Evolutionary conservation across 225 moss, liverwort and hornwort genomes (phyloP).

Genomic region (Rhytidiadelphus loreus): DNA sequence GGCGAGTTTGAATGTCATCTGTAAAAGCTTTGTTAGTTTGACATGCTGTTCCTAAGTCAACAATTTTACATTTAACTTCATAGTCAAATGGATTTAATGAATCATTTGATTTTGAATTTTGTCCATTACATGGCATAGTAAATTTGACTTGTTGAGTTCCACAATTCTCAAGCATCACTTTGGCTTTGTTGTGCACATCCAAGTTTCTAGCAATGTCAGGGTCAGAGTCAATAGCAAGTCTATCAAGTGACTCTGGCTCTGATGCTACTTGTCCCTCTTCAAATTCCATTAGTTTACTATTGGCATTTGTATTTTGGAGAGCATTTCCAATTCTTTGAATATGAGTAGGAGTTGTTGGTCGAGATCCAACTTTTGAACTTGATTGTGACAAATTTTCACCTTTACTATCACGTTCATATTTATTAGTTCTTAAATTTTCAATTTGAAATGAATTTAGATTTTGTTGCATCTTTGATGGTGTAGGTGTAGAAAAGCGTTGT

Average conservation of each 20-base stretch:
- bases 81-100: not conserved
- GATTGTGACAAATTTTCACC: not conserved
- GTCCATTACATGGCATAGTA: not conserved
- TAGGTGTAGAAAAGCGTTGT: not conserved
- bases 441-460: not conserved
- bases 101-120: not conserved
- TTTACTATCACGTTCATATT: not conserved
- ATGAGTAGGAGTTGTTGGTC: not conserved
- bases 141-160: constrained; percentile 2
- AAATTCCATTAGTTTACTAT: not conserved
- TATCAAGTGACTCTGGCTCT: constrained; percentile 9
- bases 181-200: not conserved
- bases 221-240: constrained; percentile 30
- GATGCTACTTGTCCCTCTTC: not conserved
- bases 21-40: constrained; percentile 49
- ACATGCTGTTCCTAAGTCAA: constrained; percentile 75
- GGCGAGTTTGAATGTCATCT: constrained; percentile 72
- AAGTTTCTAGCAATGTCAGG: constrained; percentile 19
- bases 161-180: not conserved
- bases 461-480: not conserved
- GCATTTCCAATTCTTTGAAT: not conserved
- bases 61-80: constrained; percentile 70
- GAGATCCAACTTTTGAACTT: constrained; percentile 1
- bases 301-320: not conserved
- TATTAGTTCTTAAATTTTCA: not conserved